A percentile compares a stretch with the other conserved stretches of the same genome.
phyloP scores from a whole-genome alignment of 2,329 filamentous ascomycete species.

The Colletotrichum sp. region DNA sequence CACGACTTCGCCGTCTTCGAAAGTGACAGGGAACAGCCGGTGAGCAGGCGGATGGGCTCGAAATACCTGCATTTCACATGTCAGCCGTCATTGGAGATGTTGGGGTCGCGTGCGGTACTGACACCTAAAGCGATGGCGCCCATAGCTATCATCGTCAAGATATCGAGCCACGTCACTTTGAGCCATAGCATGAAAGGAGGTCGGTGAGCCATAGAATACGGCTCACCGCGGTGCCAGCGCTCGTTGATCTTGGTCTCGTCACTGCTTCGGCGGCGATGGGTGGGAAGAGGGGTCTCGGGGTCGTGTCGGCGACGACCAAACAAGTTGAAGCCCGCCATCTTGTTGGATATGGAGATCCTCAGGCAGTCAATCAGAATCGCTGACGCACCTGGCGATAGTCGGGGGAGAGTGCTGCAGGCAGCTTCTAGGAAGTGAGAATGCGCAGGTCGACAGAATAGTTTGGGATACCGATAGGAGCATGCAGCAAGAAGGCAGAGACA shows the following conservation, averaged over 20 bases:
- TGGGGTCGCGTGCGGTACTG: conserved; percentile 34
- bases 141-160: conserved; percentile 71
- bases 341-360: neutral
- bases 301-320: neutral
- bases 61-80: conserved; percentile 54
- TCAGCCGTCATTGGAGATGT: neutral
- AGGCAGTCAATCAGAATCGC: accelerated
- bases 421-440: neutral
- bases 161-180: conserved; percentile 70
- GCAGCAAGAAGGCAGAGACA: neutral
- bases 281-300: neutral
- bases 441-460: neutral
- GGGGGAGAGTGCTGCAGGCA: neutral
- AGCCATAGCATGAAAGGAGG: conserved; percentile 74
- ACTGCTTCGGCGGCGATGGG: conserved; percentile 1
- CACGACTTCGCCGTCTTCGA: conserved; percentile 70
- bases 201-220: conserved; percentile 50
- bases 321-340: neutral
- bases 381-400: neutral
- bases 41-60: conserved; percentile 67
- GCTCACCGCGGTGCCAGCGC: neutral
- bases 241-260: conserved; percentile 3
- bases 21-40: conserved; percentile 71
- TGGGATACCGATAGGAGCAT: neutral
- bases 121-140: conserved; percentile 73